phyloP scores from a whole-genome alignment of 768 basidiomycete genomes.

The Rhizopogon salebrosus region DNA sequence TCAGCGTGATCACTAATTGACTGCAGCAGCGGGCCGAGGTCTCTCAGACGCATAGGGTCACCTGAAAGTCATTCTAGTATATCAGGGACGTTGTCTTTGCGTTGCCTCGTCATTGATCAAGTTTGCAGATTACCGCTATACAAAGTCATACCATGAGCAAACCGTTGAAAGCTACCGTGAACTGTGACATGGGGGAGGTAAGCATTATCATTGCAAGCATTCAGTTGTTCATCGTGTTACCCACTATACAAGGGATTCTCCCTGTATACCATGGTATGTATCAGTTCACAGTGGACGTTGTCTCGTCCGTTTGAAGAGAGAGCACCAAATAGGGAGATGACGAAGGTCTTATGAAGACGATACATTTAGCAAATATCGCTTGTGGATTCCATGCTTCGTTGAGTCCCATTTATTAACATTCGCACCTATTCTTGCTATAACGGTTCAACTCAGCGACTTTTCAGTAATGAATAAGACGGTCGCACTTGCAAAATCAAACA shows the following conservation, averaged over 20 bases:
- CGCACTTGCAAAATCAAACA: constrained; percentile 46
- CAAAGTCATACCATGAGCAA: constrained; percentile 11
- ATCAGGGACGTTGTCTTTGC: not conserved
- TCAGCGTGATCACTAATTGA: not conserved
- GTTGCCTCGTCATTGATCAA: not conserved
- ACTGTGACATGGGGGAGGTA: constrained; percentile 57
- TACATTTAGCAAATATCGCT: constrained; percentile 58
- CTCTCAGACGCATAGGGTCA: not conserved
- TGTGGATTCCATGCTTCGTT: constrained; percentile 69
- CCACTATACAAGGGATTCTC: constrained; percentile 40
- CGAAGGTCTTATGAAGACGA: constrained; percentile 47
- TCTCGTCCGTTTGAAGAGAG: not conserved
- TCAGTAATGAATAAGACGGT: constrained; percentile 64
- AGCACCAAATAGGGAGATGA: constrained; percentile 39
- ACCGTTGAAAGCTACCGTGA: constrained; percentile 37
- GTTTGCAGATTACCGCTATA: not conserved
- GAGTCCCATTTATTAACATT: not conserved
- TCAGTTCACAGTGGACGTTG: not conserved
- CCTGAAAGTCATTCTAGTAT: not conserved
- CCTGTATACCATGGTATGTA: constrained; percentile 40
- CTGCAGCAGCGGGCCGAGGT: not conserved
- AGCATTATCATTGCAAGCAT: not conserved
- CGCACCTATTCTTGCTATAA: not conserved
- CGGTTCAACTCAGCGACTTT: constrained; percentile 41
- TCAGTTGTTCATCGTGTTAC: not conserved